Base-by-base conservation (phyloP, 305 asterid species). In the Rubia occidens region DNA sequence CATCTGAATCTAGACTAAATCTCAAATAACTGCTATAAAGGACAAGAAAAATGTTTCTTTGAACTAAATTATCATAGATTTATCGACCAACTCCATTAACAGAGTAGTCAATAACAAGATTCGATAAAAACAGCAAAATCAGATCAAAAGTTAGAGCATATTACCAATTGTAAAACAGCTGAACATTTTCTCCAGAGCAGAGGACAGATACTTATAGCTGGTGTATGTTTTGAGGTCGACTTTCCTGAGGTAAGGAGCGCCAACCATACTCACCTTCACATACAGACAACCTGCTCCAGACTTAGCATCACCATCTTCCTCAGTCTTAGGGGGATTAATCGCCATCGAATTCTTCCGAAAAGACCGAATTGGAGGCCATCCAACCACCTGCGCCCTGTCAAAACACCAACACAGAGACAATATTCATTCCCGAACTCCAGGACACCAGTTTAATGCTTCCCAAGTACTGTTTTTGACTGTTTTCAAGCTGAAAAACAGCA, bases 291-390 rank as follows among this genome's bases (percentile, higher is more conserved):
- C 73, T 45, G 76, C 44, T 67, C 77, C 82, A n/a, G 70, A 39
- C 70, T 79, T 77, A n/a, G 65, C 70, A 64, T 79, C 78, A 3
- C 67, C 73, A 37, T 72, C 72, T 73, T 75, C 86, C 21, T 72
- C 82, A 0, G 64, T 73, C 77, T 80, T 80, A 2, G 69, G 77
- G 71, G 84, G 86, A 75, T 62, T 77, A 54, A 32, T 61, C 55
- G 78, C 79, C 84, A 82, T 72, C 47, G 83, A 80, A 71, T 79
- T 82, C 76, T 82, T 82, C 6, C 84, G 74, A 32, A 68, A 80
- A n/a, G 86, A 82, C 43, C 84, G 81, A 71, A 82, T 75, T 60
- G 86, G 86, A 55, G 86, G 86, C 86, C 86, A 82, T 73, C 86
- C 86, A 17, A 82, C 84, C 68, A 82, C 86, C 72, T 82, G 86